A percentile compares a stretch with the other conserved stretches of the same genome.
Conservation (phyloP, 2,329 filamentous ascomycete genomes). For the Alternaria arborescens region DNA sequence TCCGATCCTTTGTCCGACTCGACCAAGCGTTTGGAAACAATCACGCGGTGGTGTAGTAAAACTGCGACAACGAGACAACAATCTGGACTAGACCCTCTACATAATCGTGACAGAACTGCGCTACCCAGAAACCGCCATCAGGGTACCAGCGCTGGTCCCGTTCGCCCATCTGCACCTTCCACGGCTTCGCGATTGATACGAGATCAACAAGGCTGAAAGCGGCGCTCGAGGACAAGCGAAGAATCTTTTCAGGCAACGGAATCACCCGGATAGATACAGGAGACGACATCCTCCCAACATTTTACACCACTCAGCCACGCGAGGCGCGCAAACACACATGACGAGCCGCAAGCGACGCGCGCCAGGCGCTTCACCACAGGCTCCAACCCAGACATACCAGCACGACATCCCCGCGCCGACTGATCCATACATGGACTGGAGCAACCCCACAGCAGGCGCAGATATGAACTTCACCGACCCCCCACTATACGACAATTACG, state of each 20-base stretch:
- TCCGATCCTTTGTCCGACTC: slow-evolving; percentile 22
- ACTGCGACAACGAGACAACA: slow-evolving; percentile 26
- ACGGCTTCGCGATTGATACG: slow-evolving; percentile 7
- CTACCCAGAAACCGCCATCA: background rate
- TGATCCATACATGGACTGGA: slow-evolving; percentile 51
- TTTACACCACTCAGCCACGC: background rate
- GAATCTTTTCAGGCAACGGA: slow-evolving; percentile 6
- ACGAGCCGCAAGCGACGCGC: slow-evolving; percentile 74
- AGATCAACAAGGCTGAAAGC: slow-evolving; percentile 12
- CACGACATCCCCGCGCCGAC: slow-evolving; percentile 54
- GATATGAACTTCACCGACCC: slow-evolving; percentile 50
- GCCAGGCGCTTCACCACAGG: slow-evolving; percentile 72
- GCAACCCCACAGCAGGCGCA: slow-evolving; percentile 33
- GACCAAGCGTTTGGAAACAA: slow-evolving; percentile 26
- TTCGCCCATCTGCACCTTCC: background rate
- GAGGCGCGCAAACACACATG: slow-evolving; percentile 30
- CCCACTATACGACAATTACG: slow-evolving; percentile 46
- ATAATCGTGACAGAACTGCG: slow-evolving; percentile 18
- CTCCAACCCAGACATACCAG: slow-evolving; percentile 61
- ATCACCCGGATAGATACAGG: slow-evolving; percentile 16
- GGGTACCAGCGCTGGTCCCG: background rate
- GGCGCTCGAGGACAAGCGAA: slow-evolving; percentile 5
- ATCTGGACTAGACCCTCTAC: slow-evolving; percentile 19
- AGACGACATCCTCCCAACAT: background rate
- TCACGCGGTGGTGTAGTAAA: slow-evolving; percentile 20